Base-by-base conservation (phyloP, 2,329 filamentous ascomycete species). In the Grosmannia huntii region DNA sequence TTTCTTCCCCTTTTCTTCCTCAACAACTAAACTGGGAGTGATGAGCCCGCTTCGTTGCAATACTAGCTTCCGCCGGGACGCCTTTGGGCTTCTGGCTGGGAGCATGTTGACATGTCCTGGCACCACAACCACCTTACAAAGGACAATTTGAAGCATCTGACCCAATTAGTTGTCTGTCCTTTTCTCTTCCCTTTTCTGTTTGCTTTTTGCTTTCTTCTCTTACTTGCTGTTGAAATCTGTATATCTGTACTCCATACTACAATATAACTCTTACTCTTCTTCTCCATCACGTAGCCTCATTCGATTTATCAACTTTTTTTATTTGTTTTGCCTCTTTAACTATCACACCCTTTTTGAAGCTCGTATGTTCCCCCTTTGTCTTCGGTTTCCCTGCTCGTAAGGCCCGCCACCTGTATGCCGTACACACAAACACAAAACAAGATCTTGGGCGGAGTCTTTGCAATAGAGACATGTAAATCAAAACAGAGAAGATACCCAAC, bases 11-110 rank as follows among this genome's bases (percentile, higher is more conserved):
- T 64, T 71, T 75, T 73, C 73, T 70, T 74, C 79, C 73, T 70
- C 72, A 82, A 72, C 83, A 89, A 89, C 85, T 89, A 89, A 82
- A 82, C 81, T 84, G 85, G 84, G 82, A 70, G 77, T 86, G 86
- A 90, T 80, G 86, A 87, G 84, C 76, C 76, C 79, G 81, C 80
- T 79, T 78, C 69, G 73, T 71, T 69, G 78, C 71, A 74, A 12
- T 71, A 84, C 79, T 73, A 73, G 71, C 71, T 70, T 77, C 75
- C 73, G 72, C 71, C 25, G 56, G 54, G 33, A 21, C 25, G 55
- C 33, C 27, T 33, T 49, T 5, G 46, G 53, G 46, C 53, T 33
- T 73, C 65, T 71, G 67, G 70, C 71, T 73, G 75, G 78, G 75
- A 75, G 75, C 74, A 77, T 84, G 82, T 73, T 81, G 81, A 84